A percentile compares a stretch with the other conserved stretches of the same genome.
phyloP scores from a whole-genome alignment of 345 rosid genomes.

The Laguncularia racemosa region DNA sequence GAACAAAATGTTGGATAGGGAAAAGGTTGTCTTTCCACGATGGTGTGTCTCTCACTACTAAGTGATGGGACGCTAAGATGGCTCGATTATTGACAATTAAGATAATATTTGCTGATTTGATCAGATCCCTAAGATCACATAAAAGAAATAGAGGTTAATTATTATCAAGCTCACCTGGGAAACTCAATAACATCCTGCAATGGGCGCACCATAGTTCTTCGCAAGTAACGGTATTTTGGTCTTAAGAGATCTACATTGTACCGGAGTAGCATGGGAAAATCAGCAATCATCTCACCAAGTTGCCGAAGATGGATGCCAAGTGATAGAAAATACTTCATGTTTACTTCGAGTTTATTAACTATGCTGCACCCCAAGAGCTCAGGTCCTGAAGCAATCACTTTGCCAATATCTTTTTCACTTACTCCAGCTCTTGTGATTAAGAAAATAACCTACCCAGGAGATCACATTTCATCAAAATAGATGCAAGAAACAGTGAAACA shows the following conservation, averaged over 20 bases:
- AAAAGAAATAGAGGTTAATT: not conserved
- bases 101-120: too few relatives aligned
- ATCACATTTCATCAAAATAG: too few relatives aligned
- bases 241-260: slow-evolving; percentile 65
- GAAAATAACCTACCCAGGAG: slow-evolving; percentile 53
- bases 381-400: slow-evolving; percentile 74
- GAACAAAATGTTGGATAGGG: too few relatives aligned
- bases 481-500: not conserved
- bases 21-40: too few relatives aligned
- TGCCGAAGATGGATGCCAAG: slow-evolving; percentile 57
- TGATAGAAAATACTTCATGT: slow-evolving; percentile 64
- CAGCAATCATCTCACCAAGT: slow-evolving; percentile 82
- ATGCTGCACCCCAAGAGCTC: slow-evolving; percentile 88
- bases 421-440: slow-evolving; percentile 86
- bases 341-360: slow-evolving; percentile 59
- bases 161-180: slow-evolving; percentile 51
- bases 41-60: too few relatives aligned
- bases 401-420: slow-evolving; percentile 58
- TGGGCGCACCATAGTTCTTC: slow-evolving; percentile 81
- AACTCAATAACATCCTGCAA: slow-evolving; percentile 78
- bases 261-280: slow-evolving; percentile 80
- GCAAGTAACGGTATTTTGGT: slow-evolving; percentile 71
- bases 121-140: too few relatives aligned
- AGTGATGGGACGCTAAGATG: too few relatives aligned
- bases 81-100: too few relatives aligned